Percentiles rank a stretch among this genome's conserved stretches.
phyloP scores from a whole-genome alignment of 106 monocot species.

The Dendrobium nobile region DNA sequence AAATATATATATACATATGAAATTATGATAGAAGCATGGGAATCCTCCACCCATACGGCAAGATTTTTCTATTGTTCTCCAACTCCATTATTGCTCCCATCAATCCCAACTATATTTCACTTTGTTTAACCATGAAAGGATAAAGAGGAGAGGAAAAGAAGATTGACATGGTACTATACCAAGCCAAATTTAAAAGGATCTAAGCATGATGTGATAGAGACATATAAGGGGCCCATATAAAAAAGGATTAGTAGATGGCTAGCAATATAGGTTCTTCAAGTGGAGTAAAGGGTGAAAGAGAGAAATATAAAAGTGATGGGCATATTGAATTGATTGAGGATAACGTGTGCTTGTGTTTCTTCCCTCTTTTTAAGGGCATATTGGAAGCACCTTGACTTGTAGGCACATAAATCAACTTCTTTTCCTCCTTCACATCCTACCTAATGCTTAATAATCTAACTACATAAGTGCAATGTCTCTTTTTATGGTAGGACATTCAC shows the following conservation, averaged over 20 bases:
- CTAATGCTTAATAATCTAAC: no score
- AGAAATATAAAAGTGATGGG: background rate
- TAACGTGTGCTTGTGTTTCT: background rate
- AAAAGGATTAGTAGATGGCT: background rate
- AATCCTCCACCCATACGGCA: background rate
- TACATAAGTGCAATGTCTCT: no score
- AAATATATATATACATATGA: background rate
- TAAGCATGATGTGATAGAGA: background rate
- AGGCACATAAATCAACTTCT: no score
- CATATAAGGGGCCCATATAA: background rate
- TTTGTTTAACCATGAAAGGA: conserved; percentile 10
- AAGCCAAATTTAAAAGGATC: background rate
- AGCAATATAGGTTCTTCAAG: background rate
- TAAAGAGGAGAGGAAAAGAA: background rate
- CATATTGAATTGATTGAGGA: background rate
- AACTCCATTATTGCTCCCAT: conserved; percentile 25
- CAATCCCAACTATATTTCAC: conserved; percentile 6
- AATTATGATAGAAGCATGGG: background rate
- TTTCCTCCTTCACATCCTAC: no score
- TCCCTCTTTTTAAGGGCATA: background rate
- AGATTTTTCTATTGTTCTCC: background rate
- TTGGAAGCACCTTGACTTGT: background rate
- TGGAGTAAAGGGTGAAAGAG: background rate
- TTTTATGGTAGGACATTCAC: no score
- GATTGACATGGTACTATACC: background rate